These are phyloP conservation scores for Pichia cactophila DNA, from an alignment of 1,139 yeast genomes.

Conservation along the genomic window DNA sequence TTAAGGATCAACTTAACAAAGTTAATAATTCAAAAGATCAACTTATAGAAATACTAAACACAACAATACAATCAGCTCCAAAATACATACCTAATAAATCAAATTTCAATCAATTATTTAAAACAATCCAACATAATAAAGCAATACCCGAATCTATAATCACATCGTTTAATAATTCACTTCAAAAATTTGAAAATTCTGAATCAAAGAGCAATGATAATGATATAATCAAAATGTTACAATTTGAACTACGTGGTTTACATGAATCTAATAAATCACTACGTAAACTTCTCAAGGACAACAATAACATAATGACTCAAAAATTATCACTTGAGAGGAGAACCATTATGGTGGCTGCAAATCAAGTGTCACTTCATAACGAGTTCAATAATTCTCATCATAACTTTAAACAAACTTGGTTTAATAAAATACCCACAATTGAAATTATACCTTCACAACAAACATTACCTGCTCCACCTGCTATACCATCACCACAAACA, in stretches of 20 bases:
- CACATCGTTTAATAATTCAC: conserved; percentile 6
- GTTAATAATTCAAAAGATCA: conserved; percentile 4
- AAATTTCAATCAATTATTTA: conserved; percentile 2
- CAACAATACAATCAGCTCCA: conserved; percentile 13
- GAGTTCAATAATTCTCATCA: conserved; percentile 12
- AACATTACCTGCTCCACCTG: background rate
- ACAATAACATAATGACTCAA: conserved; percentile 15
- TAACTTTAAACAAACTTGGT: too few species aligned
- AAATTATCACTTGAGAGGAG: conserved; percentile 21
- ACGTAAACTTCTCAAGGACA: conserved; percentile 16
- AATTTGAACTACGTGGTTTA: conserved; percentile 21
- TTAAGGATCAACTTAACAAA: conserved; percentile 17
- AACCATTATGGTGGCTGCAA: conserved; percentile 19
- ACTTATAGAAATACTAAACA: background rate
- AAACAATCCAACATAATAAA: conserved; percentile 2
- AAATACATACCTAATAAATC: conserved; percentile 7
- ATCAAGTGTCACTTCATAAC: conserved; percentile 11
- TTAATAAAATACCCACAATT: background rate
- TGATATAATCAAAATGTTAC: conserved; percentile 21
- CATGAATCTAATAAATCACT: conserved; percentile 16
- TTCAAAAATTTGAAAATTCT: conserved; percentile 5
- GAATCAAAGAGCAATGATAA: conserved; percentile 16
- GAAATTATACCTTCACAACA: background rate
- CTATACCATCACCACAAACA: background rate
- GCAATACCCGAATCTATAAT: conserved; percentile 12